Evolutionary conservation across 768 basidiomycete species (phyloP).

Genomic region (Pisolithus albus): DNA sequence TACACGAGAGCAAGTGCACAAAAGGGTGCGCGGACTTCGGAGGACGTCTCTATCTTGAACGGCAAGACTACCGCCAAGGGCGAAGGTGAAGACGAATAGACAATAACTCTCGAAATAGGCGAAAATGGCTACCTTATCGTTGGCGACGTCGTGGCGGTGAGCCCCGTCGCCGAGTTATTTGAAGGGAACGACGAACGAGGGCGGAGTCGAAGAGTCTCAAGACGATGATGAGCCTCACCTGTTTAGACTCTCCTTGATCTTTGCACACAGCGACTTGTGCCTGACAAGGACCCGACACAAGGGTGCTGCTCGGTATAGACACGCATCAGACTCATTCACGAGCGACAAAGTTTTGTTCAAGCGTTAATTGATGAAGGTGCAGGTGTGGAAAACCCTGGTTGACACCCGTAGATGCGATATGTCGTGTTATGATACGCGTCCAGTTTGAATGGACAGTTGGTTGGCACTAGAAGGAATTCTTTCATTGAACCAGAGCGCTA

Average conservation of each 20-base stretch:
- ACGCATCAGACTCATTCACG: slow-evolving; percentile 58
- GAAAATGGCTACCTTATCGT: slow-evolving; percentile 17
- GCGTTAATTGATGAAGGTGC: background rate
- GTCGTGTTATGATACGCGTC: too few relatives aligned
- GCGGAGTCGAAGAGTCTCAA: slow-evolving; percentile 6
- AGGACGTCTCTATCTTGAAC: slow-evolving; percentile 16
- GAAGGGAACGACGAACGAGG: slow-evolving; percentile 27
- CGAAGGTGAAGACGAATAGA: slow-evolving; percentile 33
- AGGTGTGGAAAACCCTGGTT: too few relatives aligned
- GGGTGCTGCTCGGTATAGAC: slow-evolving; percentile 68
- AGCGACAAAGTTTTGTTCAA: slow-evolving; percentile 41
- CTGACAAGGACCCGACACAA: slow-evolving; percentile 74
- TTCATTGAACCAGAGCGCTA: too few relatives aligned
- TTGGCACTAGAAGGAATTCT: too few relatives aligned
- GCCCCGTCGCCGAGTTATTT: slow-evolving; percentile 27
- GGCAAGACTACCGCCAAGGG: slow-evolving; percentile 21
- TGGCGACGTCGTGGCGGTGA: slow-evolving; percentile 13
- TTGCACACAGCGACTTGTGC: slow-evolving; percentile 71
- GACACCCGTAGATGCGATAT: too few relatives aligned
- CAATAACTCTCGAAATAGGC: slow-evolving; percentile 30
- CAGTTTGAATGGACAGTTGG: too few relatives aligned
- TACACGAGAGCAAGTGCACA: too few relatives aligned
- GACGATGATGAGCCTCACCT: slow-evolving; percentile 47
- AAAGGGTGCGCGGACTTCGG: slow-evolving; percentile 27
- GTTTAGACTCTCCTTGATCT: slow-evolving; percentile 93